Evolutionary conservation across 2,329 filamentous ascomycete genomes (phyloP).

Genomic region (Monascus ruber): DNA sequence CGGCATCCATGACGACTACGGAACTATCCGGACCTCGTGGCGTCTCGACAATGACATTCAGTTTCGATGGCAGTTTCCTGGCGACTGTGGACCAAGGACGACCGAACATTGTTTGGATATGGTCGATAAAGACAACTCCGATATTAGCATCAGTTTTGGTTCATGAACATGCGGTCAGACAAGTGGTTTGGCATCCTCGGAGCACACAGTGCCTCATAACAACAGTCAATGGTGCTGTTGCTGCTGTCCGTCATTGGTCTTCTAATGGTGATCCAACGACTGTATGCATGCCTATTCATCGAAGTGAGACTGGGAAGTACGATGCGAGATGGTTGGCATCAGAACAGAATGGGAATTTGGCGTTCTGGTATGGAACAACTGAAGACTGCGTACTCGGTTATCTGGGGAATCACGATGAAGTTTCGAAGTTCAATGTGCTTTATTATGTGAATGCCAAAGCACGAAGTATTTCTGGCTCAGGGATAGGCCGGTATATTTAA

Average conservation of each 20-base stretch:
- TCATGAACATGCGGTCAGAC: constrained; percentile 31
- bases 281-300: constrained; percentile 18
- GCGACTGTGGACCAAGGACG: constrained; percentile 29
- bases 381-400: constrained; percentile 25
- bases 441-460: constrained; percentile 16
- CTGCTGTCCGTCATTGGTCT: constrained; percentile 25
- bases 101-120: constrained; percentile 36
- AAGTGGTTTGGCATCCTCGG: constrained; percentile 29
- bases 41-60: constrained; percentile 31
- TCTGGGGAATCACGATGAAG: constrained; percentile 12
- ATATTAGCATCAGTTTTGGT: constrained; percentile 26
- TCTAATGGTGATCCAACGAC: constrained; percentile 17
- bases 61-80: constrained; percentile 22
- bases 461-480: constrained; percentile 7
- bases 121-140: constrained; percentile 22
- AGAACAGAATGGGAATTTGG: constrained; percentile 10
- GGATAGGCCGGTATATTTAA: constrained; percentile 8
- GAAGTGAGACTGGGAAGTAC: constrained; percentile 24
- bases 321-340: constrained; percentile 21
- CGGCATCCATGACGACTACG: constrained; percentile 20
- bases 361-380: constrained; percentile 25
- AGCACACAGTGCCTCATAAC: constrained; percentile 28
- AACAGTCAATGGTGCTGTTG: constrained; percentile 20
- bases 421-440: constrained; percentile 16
- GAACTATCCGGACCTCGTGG: constrained; percentile 22